Evolutionary conservation across 2,329 filamentous ascomycete species (phyloP).

Genomic region (Delphinella strobiligena): DNA sequence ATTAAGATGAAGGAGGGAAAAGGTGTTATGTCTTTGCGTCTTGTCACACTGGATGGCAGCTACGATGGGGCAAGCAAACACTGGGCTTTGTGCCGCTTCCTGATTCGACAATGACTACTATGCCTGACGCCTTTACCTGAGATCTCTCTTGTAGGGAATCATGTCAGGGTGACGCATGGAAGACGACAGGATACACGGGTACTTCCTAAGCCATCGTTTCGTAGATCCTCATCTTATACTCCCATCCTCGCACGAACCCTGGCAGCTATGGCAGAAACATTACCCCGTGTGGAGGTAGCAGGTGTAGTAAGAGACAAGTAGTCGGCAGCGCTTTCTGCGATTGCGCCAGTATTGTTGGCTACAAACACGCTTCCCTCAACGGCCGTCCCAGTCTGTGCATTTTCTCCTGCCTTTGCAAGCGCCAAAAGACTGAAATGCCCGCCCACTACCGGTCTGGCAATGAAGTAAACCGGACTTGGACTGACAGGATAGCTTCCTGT

Average conservation of each 20-base stretch:
- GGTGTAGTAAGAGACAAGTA: slow-evolving; percentile 3
- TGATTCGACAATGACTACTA: too few species aligned
- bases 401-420: slow-evolving; percentile 6
- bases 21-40: too few species aligned
- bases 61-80: too few species aligned
- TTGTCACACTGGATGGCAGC: too few species aligned
- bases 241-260: neutral
- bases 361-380: neutral
- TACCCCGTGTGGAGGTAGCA: neutral
- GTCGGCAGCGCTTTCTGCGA: neutral
- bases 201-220: neutral
- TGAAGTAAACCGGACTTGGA: slow-evolving; percentile 4
- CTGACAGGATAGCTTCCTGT: slow-evolving; percentile 8
- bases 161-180: too few species aligned
- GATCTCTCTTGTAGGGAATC: too few species aligned
- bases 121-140: too few species aligned
- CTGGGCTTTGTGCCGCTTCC: too few species aligned
- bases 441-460: slow-evolving; percentile 8
- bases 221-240: neutral
- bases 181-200: too few species aligned
- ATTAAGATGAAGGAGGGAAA: too few species aligned
- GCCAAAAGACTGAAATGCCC: slow-evolving; percentile 10
- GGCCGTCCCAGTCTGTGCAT: slow-evolving; percentile 6
- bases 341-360: slow-evolving; percentile 3
- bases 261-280: neutral